Base-by-base conservation (phyloP, 176 grass and related monocot species). In the Areca catechu region DNA sequence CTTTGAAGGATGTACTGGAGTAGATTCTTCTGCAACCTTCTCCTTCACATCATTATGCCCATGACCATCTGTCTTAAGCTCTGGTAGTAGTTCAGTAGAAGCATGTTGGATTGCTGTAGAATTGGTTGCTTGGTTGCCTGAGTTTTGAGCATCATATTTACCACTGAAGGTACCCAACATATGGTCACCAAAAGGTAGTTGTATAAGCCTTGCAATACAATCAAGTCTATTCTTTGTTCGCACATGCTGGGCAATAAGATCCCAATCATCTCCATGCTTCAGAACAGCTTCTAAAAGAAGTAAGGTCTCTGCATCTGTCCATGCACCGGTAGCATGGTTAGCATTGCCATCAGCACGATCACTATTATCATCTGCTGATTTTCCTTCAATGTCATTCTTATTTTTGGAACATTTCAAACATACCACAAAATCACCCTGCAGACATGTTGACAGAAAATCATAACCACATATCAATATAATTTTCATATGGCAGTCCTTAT, bases 231-330 rank as follows among this genome's bases (percentile, higher is more conserved):
- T 92, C 63, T 82, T 98, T 28, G 88, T 98, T 20, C 81, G 83
- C 24, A 98, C 84, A 88, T 98, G 93, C 54, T 98, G 84, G 6
- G 88, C 62, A 61, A 92, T 92, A 62, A 98, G 82, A 89, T 92
- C 84, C 93, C 93, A 98, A 66, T 92, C 93, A 80, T 98, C 93
- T 65, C 93, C 93, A 78, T 89, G 87, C 69, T 98, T 98, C 71
- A 98, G 68, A 57, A 92, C 87, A 73, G 85, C 87, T 89, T 98
- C 93, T 54, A 98, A 84, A 76, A 98, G 93, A 48, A 92, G 81
- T 60, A 98, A 60, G 3, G 78, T 98, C 70, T 98, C 93, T 29
- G 83, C 57, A 62, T 92, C 81, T 65, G 93, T 85, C 93, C 93
- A 98, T 75, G 81, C 58, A 67, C 59, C 60, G 37, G 54, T 74